Evolutionary conservation across 371 early-diverging fungal genomes (phyloP).

Genomic region (Mucor mucedo): DNA sequence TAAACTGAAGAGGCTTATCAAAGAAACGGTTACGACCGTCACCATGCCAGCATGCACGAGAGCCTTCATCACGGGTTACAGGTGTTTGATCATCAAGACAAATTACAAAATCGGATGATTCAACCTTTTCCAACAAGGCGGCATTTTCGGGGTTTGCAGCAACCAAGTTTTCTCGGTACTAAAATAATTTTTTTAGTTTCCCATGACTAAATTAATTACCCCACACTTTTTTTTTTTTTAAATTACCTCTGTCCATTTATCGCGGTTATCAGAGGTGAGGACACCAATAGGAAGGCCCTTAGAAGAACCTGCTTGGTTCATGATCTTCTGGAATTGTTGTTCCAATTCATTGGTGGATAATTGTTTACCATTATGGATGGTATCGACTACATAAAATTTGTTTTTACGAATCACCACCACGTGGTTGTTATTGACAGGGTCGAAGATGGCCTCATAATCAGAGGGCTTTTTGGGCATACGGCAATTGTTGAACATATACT

Average conservation of each 20-base stretch:
- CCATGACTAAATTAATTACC: not conserved
- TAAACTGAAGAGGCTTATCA: constrained; percentile 93
- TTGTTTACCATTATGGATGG: constrained; percentile 76
- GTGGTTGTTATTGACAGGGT: constrained; percentile 80
- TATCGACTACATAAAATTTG: constrained; percentile 84
- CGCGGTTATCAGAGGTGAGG: constrained; percentile 93
- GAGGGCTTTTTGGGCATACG: constrained; percentile 88
- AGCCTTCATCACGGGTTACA: constrained; percentile 82
- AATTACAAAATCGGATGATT: constrained; percentile 82
- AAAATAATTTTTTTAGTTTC: not conserved
- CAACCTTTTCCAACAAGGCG: constrained; percentile 74
- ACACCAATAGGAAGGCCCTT: constrained; percentile 82
- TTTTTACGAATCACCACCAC: constrained; percentile 89
- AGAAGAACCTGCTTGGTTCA: constrained; percentile 74
- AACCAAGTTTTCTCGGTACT: constrained; percentile 67
- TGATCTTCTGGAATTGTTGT: constrained; percentile 74
- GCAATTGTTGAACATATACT: constrained; percentile 95
- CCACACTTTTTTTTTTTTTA: not conserved
- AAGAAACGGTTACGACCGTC: constrained; percentile 94
- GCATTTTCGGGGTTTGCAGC: constrained; percentile 71
- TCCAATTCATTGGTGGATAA: constrained; percentile 87
- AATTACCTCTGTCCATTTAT: constrained; percentile 88
- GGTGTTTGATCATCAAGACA: constrained; percentile 88
- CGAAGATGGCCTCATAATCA: constrained; percentile 80
- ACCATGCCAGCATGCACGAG: constrained; percentile 89